These are phyloP conservation scores for Aspergillus amoenus DNA, from an alignment of 2,329 filamentous ascomycete genomes.

Conservation along the genomic window DNA sequence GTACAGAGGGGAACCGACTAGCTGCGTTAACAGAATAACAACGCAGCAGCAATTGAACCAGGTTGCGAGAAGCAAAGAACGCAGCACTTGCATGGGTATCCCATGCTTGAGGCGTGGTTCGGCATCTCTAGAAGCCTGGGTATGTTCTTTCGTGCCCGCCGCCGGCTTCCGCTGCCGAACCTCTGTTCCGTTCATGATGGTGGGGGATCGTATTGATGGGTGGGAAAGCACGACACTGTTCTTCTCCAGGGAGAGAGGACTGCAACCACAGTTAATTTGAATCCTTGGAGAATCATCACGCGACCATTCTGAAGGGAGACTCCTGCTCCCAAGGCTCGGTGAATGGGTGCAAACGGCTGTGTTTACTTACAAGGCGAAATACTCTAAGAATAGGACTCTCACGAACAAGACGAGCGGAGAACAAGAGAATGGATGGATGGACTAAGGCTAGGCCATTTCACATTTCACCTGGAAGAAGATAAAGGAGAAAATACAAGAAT, in stretches of 20 bases:
- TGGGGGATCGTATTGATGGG: background rate
- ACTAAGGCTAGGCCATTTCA: conserved; percentile 4
- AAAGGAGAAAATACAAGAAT: conserved; percentile 1
- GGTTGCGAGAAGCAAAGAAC: conserved; percentile 43
- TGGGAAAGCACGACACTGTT: background rate
- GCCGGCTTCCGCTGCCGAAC: conserved; percentile 32
- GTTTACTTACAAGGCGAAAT: conserved; percentile 7
- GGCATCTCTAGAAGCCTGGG: conserved; percentile 22
- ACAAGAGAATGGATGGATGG: conserved; percentile 4
- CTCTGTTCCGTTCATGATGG: conserved; percentile 33
- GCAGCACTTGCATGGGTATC: conserved; percentile 44
- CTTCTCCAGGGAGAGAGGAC: background rate
- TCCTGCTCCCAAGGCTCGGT: background rate
- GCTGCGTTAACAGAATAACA: conserved; percentile 54
- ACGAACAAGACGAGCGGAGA: background rate
- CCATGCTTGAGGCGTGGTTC: conserved; percentile 47
- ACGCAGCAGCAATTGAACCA: conserved; percentile 47
- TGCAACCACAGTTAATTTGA: conserved; percentile 2
- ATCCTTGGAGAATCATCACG: conserved; percentile 1
- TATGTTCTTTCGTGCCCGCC: conserved; percentile 16
- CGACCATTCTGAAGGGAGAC: background rate
- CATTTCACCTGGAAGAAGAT: background rate
- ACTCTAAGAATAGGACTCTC: background rate
- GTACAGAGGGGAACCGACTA: conserved; percentile 61
- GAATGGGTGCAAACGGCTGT: conserved; percentile 7